These are phyloP conservation scores for Kluyveromyces aestuarii DNA, from an alignment of 805 yeast genomes.

Conservation along the genomic window DNA sequence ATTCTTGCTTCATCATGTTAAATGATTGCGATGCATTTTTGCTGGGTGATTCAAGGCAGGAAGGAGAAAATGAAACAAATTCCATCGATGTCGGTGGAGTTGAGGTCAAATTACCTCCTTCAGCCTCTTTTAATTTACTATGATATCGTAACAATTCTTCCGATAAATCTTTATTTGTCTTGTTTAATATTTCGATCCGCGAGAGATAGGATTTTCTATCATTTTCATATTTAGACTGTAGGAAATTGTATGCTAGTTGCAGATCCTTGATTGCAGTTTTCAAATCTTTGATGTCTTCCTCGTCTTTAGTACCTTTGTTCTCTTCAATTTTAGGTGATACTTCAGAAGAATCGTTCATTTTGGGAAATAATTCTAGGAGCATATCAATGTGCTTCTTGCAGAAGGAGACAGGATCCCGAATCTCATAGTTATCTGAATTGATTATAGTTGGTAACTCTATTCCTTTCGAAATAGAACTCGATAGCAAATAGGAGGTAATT, in stretches of 20 bases:
- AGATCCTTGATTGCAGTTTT: conserved; percentile 59
- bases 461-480: conserved; percentile 22
- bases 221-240: conserved; percentile 58
- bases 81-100: conserved; percentile 14
- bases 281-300: conserved; percentile 21
- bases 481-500: conserved; percentile 23
- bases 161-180: conserved; percentile 42
- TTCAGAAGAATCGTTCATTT: background rate
- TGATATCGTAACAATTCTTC: conserved; percentile 38
- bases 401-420: conserved; percentile 18
- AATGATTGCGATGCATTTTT: conserved; percentile 30
- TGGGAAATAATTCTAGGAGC: conserved; percentile 6
- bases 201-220: conserved; percentile 49
- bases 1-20: conserved; percentile 56
- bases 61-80: conserved; percentile 4
- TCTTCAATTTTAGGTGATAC: background rate
- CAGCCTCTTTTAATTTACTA: conserved; percentile 27
- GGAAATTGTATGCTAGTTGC: conserved; percentile 61
- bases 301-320: background rate
- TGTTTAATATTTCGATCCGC: conserved; percentile 44
- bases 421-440: conserved; percentile 2
- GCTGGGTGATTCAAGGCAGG: conserved; percentile 7
- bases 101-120: conserved; percentile 16
- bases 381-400: conserved; percentile 23
- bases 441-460: conserved; percentile 17